Percentiles rank a stretch among this genome's conserved stretches.
Conservation (phyloP, 179 eudicot species). For the Beta macrorhiza region DNA sequence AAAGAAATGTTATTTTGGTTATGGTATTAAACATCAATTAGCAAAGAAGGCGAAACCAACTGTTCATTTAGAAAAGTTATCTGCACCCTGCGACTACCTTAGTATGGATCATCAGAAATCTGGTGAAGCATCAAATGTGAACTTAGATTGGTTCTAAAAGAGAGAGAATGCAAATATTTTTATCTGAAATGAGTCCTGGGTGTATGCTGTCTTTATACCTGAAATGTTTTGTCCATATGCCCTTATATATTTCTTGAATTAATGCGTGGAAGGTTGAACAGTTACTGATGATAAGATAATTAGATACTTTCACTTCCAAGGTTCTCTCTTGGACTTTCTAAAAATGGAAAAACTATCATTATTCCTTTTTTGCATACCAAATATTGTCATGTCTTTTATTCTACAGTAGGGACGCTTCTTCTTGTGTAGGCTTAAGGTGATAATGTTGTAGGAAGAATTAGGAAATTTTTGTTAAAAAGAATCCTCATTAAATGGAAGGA, state of each 20-base stretch:
- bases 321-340: not conserved
- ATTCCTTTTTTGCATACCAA: not conserved
- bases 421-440: not conserved
- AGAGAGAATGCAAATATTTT: no score
- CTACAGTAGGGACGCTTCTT: not conserved
- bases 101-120: no score
- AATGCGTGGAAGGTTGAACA: not conserved
- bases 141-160: no score
- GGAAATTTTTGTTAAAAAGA: not conserved
- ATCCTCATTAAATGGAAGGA: not conserved
- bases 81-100: no score
- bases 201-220: not conserved
- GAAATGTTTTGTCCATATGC: not conserved
- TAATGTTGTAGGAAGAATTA: not conserved
- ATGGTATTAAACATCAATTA: no score
- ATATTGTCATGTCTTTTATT: not conserved
- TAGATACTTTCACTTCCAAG: not conserved
- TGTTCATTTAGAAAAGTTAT: no score
- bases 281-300: not conserved
- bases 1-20: no score
- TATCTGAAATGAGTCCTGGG: not conserved
- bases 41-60: no score
- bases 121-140: no score
- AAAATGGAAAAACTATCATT: not conserved
- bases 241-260: not conserved